Evolutionary conservation across 208 protist species (phyloP).

Genomic region (Phytomonas sp.): DNA sequence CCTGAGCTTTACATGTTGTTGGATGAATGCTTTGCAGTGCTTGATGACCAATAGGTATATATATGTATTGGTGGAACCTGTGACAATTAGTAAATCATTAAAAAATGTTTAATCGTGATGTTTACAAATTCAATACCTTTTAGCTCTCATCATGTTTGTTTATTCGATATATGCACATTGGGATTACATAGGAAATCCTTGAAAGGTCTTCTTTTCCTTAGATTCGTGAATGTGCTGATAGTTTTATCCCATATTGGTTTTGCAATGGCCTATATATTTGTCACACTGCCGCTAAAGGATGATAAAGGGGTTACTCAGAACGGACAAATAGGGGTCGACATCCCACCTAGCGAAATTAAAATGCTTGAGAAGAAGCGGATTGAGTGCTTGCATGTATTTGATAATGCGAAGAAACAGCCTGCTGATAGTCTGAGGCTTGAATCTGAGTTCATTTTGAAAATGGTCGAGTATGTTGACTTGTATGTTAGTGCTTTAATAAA

Average conservation of each 20-base stretch:
- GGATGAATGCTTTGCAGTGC: background rate
- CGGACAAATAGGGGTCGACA: constrained; percentile 23
- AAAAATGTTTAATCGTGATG: background rate
- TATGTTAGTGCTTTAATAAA: constrained; percentile 24
- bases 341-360: constrained; percentile 26
- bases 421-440: background rate
- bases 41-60: constrained; percentile 1
- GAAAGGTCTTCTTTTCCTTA: background rate
- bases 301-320: constrained; percentile 17
- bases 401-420: constrained; percentile 20
- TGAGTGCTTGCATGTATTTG: constrained; percentile 26
- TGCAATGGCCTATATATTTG: constrained; percentile 17
- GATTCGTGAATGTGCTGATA: background rate
- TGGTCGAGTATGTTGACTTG: constrained; percentile 16
- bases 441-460: background rate
- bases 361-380: constrained; percentile 26
- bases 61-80: background rate
- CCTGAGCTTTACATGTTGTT: background rate
- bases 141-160: background rate
- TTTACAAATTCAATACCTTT: background rate
- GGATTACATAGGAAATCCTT: background rate
- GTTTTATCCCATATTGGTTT: background rate
- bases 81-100: background rate
- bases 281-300: constrained; percentile 24
- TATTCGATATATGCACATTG: background rate